Evolutionary conservation across 2,329 filamentous ascomycete species (phyloP).

Genomic region (Hypomyces rosellus): DNA sequence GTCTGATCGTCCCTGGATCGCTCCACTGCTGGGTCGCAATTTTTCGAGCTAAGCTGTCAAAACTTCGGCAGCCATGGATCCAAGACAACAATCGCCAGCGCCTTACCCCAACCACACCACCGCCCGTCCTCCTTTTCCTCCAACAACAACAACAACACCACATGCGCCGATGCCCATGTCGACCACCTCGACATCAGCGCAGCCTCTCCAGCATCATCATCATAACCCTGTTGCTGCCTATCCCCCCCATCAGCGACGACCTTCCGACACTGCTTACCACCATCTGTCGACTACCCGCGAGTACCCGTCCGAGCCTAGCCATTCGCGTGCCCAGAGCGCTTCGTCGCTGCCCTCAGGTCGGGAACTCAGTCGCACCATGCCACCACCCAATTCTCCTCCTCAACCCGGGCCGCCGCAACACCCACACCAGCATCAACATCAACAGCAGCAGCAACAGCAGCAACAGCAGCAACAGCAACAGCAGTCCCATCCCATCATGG

Average conservation of each 20-base stretch:
- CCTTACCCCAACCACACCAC: conserved; percentile 9
- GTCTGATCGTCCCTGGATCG: conserved; percentile 7
- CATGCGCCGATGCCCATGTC: conserved; percentile 9
- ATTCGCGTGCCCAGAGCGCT: conserved; percentile 37
- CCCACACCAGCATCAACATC: conserved; percentile 22
- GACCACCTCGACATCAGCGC: conserved; percentile 19
- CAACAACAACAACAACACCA: not conserved
- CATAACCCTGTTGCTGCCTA: conserved; percentile 20
- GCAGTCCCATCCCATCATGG: conserved; percentile 27
- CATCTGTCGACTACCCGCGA: conserved; percentile 24
- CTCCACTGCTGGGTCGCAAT: conserved; percentile 6
- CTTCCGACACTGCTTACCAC: conserved; percentile 39
- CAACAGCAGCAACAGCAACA: conserved; percentile 21
- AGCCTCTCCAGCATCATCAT: conserved; percentile 12
- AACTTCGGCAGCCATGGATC: conserved; percentile 14
- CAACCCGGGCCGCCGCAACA: conserved; percentile 26
- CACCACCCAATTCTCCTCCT: conserved; percentile 39
- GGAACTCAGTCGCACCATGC: conserved; percentile 37
- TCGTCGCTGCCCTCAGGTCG: conserved; percentile 36
- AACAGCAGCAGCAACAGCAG: conserved; percentile 24
- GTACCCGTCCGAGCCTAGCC: conserved; percentile 27
- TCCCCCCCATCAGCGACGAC: conserved; percentile 29
- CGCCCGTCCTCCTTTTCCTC: conserved; percentile 4
- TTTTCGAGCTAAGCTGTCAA: conserved; percentile 13
- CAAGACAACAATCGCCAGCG: conserved; percentile 13